These are phyloP conservation scores for Seminavis robusta DNA, from an alignment of 108 stramenopile genomes.

Conservation along the genomic window DNA sequence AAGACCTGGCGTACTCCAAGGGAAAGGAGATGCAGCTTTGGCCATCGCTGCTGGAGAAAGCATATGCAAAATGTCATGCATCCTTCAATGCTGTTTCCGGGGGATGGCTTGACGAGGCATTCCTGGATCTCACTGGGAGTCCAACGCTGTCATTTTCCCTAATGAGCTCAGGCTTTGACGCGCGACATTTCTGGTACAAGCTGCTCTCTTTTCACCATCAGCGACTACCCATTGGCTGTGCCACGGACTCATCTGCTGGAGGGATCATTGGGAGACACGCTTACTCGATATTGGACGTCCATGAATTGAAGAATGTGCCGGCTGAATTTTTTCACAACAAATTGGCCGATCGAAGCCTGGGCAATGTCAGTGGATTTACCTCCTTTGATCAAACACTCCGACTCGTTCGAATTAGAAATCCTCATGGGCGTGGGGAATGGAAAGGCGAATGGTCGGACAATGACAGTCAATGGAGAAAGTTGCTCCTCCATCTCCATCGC, in stretches of 20 bases:
- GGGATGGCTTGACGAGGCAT: constrained; percentile 83
- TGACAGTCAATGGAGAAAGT: constrained; percentile 21
- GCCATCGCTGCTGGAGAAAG: constrained; percentile 96
- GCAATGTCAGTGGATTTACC: constrained; percentile 58
- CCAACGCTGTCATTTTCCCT: constrained; percentile 27
- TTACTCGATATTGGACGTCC: constrained; percentile 89
- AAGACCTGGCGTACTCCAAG: too few species aligned
- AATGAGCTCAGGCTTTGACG: constrained; percentile 21
- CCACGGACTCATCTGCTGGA: constrained; percentile 47
- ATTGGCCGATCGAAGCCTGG: constrained; percentile 23
- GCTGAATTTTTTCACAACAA: constrained; percentile 60
- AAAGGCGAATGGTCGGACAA: constrained; percentile 59
- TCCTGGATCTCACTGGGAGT: constrained; percentile 80
- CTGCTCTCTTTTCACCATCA: constrained; percentile 43
- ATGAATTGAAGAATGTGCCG: constrained; percentile 63
- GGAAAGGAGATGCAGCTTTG: constrained; percentile 80
- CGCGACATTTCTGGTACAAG: constrained; percentile 53
- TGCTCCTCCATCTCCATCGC: constrained; percentile 20
- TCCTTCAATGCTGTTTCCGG: constrained; percentile 74
- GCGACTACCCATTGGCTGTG: constrained; percentile 76
- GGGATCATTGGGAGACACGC: constrained; percentile 92
- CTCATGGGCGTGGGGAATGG: constrained; percentile 79
- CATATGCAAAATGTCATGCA: constrained; percentile 91
- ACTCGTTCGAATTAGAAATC: constrained; percentile 79
- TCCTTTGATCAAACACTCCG: constrained; percentile 71